Evolutionary conservation across 495 filamentous ascomycete species (phyloP).

Genomic region (Neurospora tetrasperma): DNA sequence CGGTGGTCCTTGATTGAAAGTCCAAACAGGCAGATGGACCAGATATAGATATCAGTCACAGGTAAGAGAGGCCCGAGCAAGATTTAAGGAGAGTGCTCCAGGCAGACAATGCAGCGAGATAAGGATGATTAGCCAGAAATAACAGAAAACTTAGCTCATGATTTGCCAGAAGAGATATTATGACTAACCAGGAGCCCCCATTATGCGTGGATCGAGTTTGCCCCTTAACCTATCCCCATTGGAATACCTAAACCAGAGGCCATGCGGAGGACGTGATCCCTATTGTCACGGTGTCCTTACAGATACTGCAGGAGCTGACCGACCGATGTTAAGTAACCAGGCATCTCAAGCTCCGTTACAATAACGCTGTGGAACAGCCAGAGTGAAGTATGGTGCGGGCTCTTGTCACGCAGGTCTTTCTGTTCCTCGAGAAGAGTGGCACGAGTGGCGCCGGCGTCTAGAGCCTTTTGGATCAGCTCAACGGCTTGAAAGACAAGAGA

Average conservation of each 20-base stretch:
- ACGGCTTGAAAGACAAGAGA: not conserved
- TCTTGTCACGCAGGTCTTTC: not conserved
- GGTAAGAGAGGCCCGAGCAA: not conserved
- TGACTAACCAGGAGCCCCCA: too few species aligned
- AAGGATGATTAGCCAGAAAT: too few species aligned
- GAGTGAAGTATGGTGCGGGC: not conserved
- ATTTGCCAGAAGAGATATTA: too few species aligned
- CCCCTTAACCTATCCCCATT: not conserved
- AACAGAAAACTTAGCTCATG: too few species aligned
- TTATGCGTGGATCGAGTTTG: too few species aligned
- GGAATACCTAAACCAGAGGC: not conserved
- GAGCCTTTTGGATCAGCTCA: not conserved
- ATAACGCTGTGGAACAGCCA: not conserved
- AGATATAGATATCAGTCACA: not conserved
- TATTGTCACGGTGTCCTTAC: not conserved
- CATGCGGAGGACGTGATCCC: not conserved
- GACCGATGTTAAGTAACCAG: not conserved
- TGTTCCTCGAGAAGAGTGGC: not conserved
- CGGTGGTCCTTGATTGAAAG: not conserved
- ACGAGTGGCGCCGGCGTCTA: not conserved
- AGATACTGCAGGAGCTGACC: not conserved
- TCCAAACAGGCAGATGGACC: not conserved
- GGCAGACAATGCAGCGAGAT: too few species aligned
- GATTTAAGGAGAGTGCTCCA: not conserved
- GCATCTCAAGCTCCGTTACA: not conserved